Conservation (phyloP, 75 land plant genomes). For the Cryptomeria japonica region DNA sequence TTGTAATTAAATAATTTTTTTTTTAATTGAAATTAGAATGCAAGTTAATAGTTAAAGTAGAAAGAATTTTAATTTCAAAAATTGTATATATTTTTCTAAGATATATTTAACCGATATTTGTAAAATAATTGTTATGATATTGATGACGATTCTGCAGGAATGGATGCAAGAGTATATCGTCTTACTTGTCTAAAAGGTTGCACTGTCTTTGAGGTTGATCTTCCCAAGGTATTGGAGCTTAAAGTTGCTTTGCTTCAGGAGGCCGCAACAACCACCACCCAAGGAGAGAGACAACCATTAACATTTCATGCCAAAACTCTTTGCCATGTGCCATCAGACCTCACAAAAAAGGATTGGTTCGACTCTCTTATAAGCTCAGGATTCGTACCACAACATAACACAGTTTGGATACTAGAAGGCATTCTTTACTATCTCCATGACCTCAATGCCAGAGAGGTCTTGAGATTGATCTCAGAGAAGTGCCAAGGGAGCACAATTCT, state of each 20-base stretch:
- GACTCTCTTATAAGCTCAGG: conserved; percentile 51
- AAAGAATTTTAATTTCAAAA: too few relatives aligned
- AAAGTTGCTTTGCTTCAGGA: conserved; percentile 54
- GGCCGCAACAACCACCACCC: conserved; percentile 22
- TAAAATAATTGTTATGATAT: too few relatives aligned
- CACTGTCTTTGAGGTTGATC: conserved; percentile 73
- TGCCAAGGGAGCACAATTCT: conserved; percentile 47
- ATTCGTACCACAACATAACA: conserved; percentile 40
- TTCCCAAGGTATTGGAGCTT: conserved; percentile 52
- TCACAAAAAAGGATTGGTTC: conserved; percentile 62
- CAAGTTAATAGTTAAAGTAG: too few relatives aligned
- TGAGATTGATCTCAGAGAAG: conserved; percentile 53
- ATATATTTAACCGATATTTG: too few relatives aligned
- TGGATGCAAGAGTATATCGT: conserved; percentile 84
- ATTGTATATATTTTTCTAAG: too few relatives aligned
- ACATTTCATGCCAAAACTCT: conserved; percentile 48
- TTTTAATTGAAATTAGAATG: too few relatives aligned
- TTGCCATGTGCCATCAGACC: conserved; percentile 60
- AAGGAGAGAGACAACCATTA: conserved; percentile 7
- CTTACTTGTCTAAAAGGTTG: conserved; percentile 57
- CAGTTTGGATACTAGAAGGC: conserved; percentile 87
- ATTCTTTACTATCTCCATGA: conserved; percentile 73
- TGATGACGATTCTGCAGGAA: conserved; percentile 36
- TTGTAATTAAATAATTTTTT: too few relatives aligned
- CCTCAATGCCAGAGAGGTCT: conserved; percentile 58